Evolutionary conservation across 306 rosid species (phyloP).

Genomic region (Cucumis sativus): DNA sequence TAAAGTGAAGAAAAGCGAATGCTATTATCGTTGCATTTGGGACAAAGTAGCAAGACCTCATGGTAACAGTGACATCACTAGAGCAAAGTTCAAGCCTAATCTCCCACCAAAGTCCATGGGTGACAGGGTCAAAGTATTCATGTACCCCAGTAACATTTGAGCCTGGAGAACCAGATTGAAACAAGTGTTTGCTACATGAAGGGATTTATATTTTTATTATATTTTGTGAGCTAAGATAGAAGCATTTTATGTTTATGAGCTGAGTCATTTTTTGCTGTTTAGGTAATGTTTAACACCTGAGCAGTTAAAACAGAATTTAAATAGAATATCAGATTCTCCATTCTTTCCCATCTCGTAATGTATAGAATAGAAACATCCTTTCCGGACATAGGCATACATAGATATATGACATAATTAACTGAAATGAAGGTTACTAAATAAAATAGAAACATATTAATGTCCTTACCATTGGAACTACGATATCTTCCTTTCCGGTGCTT

Average conservation of each 20-base stretch:
- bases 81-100: slow-evolving; percentile 84
- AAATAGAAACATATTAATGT: background rate
- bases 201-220: background rate
- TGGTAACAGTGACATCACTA: slow-evolving; percentile 78
- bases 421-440: background rate
- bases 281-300: background rate
- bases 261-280: slow-evolving; percentile 19
- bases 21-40: slow-evolving; percentile 87
- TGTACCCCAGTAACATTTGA: slow-evolving; percentile 88
- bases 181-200: background rate
- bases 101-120: slow-evolving; percentile 95
- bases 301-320: background rate
- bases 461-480: slow-evolving; percentile 93
- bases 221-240: slow-evolving; percentile 9
- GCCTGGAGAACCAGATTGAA: slow-evolving; percentile 5
- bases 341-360: background rate
- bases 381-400: background rate
- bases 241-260: slow-evolving; percentile 4
- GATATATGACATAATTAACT: background rate
- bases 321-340: background rate
- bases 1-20: slow-evolving; percentile 69
- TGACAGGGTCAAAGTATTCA: slow-evolving; percentile 70
- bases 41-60: slow-evolving; percentile 86
- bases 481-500: slow-evolving; percentile 91
- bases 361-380: background rate